A percentile compares a stretch with the other conserved stretches of the same genome.
Conservation (phyloP, 1,284 basidiomycete species). For the Neolentinus lepideus region DNA sequence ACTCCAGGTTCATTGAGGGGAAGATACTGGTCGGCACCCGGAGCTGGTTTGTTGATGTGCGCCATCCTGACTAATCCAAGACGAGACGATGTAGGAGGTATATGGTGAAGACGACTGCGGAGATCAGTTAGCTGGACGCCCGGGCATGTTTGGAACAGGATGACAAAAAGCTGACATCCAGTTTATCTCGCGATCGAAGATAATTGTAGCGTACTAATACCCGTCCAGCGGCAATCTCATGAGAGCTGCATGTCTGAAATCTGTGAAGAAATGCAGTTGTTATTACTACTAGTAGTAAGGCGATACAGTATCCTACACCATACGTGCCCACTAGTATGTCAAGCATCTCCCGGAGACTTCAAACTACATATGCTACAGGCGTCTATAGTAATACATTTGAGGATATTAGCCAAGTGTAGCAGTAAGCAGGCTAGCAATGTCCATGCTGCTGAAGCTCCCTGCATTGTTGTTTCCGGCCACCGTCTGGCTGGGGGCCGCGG, state of each 20-base stretch:
- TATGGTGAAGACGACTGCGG: not conserved
- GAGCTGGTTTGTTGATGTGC: slow-evolving; percentile 38
- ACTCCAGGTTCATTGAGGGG: slow-evolving; percentile 58
- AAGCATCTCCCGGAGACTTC: too few species aligned
- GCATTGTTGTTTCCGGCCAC: not conserved
- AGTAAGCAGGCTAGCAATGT: not conserved
- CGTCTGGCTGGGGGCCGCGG: not conserved
- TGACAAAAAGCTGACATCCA: too few species aligned
- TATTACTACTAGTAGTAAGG: too few species aligned
- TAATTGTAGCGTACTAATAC: too few species aligned
- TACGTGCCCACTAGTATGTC: too few species aligned
- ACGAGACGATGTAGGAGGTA: not conserved
- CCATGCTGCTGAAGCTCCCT: not conserved
- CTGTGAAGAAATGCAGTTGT: too few species aligned
- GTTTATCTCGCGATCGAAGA: too few species aligned
- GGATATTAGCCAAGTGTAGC: not conserved
- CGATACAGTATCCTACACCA: too few species aligned
- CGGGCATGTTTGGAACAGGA: too few species aligned
- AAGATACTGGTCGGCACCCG: slow-evolving; percentile 44
- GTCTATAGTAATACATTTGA: not conserved
- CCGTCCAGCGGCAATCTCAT: too few species aligned
- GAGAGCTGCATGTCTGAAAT: too few species aligned
- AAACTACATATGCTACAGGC: not conserved
- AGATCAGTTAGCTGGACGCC: not conserved
- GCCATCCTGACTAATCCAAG: not conserved